Evolutionary conservation across 106 monocot genomes (phyloP), one percentile per base, ranked within the genome.

Genomic region (Narthecium ossifragum): DNA sequence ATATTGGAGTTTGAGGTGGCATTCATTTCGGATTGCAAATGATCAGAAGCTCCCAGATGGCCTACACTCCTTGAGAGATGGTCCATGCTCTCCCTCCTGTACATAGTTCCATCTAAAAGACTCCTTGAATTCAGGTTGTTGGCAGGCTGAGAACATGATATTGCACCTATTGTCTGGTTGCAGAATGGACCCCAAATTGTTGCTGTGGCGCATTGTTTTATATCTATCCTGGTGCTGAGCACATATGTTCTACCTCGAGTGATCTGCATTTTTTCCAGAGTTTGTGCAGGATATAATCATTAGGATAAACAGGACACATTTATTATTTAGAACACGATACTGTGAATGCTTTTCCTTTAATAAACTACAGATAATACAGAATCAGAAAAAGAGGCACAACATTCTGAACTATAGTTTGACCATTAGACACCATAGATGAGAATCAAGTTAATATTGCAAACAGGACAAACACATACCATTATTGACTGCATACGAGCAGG

Each of bases 401-500:
- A 37, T 37, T 37, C 11, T 37, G 36, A 37, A 37, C 36, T 11
- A 37, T 5, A 11, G 11, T 39, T 11, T 3, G 15, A 39, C 39
- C 15, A 15, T 39, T 39, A 1, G 15, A 55, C 18, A 38, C 6
- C 22, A 58, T 22, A 15, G 26, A 39, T 20, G 14, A 39, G 37
- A n/a, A n/a, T n/a, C 13, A 22, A 39, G 25, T 25, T 23, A 31
- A 41, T 31, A 17, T 6, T 60, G 41, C 8, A 33, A 22, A 39
- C 25, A 20, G 38, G 6, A 60, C 31, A 23, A 27, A 15, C 51
- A 66, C 53, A 18, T 78, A 90, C 96, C 90, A 96, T 96, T 62
- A 79, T 86, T 59, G 86, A 90, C 62, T 96, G 90, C 12, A 86
- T 90, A 53, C 96, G 71, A 41, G 56, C 70, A 67, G 86, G 81